These are phyloP conservation scores for Echium plantagineum DNA, from an alignment of 257 asterid species.

Conservation along the genomic window DNA sequence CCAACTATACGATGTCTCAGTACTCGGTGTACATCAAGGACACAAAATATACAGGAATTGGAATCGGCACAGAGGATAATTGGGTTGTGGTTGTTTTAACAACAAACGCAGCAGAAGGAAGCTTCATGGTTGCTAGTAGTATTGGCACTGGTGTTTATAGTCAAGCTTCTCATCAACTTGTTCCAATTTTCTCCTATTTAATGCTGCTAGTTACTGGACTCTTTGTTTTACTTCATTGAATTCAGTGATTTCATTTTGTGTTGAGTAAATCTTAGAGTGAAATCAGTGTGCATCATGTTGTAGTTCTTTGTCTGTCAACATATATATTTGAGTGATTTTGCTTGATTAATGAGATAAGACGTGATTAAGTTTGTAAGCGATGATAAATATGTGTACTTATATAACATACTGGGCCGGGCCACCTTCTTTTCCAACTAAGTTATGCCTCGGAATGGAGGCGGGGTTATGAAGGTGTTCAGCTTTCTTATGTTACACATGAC, in stretches of 20 bases:
- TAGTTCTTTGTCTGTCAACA: too few species aligned
- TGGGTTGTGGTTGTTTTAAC: constrained; percentile 81
- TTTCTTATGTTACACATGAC: too few species aligned
- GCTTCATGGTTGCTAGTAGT: constrained; percentile 18
- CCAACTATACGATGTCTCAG: neutral
- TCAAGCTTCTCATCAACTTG: constrained; percentile 16
- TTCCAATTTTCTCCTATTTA: constrained; percentile 9
- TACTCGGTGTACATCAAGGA: neutral
- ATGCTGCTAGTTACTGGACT: constrained; percentile 11
- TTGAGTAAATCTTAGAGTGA: neutral
- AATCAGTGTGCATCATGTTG: neutral
- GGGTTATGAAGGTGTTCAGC: too few species aligned
- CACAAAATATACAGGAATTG: constrained; percentile 11
- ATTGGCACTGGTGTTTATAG: constrained; percentile 25
- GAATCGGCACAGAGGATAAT: constrained; percentile 49
- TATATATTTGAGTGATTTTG: too few species aligned
- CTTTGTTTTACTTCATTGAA: constrained; percentile 19
- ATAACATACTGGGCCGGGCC: too few species aligned
- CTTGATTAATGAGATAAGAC: too few species aligned
- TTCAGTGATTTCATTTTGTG: constrained; percentile 10
- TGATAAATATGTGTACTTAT: too few species aligned
- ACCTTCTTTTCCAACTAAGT: too few species aligned
- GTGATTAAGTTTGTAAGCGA: too few species aligned
- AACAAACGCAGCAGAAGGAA: constrained; percentile 57
- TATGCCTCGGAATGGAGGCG: too few species aligned